A percentile compares a stretch with the other conserved stretches of the same genome.
Conservation (phyloP, 257 asterid species). For the Agastache rugosa region DNA sequence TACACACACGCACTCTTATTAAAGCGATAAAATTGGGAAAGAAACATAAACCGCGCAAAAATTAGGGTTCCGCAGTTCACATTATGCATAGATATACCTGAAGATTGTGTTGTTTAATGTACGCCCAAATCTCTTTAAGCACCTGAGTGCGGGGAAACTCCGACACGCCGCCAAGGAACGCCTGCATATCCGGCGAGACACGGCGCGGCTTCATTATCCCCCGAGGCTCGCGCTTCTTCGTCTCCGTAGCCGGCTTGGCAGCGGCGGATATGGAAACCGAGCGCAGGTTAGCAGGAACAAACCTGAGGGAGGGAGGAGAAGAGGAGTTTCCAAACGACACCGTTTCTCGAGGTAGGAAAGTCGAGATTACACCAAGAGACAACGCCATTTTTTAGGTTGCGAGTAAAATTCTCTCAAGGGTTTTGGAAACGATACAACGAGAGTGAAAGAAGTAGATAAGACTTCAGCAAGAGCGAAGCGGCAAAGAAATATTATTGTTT, state of each 20-base stretch:
- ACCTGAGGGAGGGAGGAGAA: conserved; percentile 28
- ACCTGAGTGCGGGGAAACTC: conserved; percentile 85
- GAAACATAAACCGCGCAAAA: background rate
- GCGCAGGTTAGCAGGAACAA: conserved; percentile 43
- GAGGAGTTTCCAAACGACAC: conserved; percentile 45
- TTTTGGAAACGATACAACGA: background rate
- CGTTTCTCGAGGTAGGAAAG: conserved; percentile 45
- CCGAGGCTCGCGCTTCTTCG: conserved; percentile 74
- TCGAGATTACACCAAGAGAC: conserved; percentile 49
- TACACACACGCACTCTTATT: background rate
- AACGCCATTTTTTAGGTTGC: conserved; percentile 56
- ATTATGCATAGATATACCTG: conserved; percentile 55
- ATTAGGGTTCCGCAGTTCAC: conserved; percentile 19
- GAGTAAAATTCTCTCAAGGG: background rate
- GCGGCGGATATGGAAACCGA: conserved; percentile 48
- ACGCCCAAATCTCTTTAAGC: conserved; percentile 81
- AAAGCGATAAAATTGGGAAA: background rate
- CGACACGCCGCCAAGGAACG: conserved; percentile 79
- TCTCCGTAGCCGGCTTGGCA: conserved; percentile 67
- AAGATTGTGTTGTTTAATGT: conserved; percentile 73
- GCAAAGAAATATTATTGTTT: conserved; percentile 18
- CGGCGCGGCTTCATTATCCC: conserved; percentile 87
- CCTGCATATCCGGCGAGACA: conserved; percentile 86
- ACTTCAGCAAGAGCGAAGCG: conserved; percentile 24
- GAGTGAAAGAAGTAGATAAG: conserved; percentile 41